These are phyloP conservation scores for Trametes coccinea DNA, from an alignment of 768 basidiomycete species.

Conservation along the genomic window DNA sequence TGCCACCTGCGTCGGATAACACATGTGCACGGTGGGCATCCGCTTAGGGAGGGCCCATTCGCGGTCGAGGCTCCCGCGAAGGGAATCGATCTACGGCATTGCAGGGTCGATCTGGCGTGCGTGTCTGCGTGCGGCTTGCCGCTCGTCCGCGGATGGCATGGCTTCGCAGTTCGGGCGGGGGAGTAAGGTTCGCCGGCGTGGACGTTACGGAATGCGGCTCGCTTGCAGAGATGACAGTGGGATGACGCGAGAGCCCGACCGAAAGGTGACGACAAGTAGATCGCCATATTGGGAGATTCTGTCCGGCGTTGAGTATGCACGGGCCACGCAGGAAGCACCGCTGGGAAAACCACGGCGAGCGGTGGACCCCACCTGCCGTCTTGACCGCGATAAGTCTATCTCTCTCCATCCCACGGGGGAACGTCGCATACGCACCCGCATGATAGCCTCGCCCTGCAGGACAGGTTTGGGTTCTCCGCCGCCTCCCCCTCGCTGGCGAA, in stretches of 20 bases:
- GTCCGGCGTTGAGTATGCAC: constrained; percentile 18
- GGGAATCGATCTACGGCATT: neutral
- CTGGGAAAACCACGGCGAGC: too few relatives aligned
- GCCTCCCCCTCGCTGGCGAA: neutral
- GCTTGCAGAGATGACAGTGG: too few relatives aligned
- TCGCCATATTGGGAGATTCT: neutral
- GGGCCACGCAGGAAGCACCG: constrained; percentile 4
- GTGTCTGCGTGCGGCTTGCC: neutral
- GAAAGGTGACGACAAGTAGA: neutral
- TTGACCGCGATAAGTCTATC: constrained; percentile 10
- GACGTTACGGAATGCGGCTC: neutral
- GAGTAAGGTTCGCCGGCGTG: neutral
- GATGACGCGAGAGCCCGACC: neutral
- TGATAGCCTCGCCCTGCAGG: neutral
- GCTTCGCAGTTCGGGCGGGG: neutral
- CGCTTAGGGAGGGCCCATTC: neutral
- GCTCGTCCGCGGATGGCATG: neutral
- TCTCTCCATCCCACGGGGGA: neutral
- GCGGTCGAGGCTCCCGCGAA: constrained; percentile 13
- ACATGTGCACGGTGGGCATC: neutral
- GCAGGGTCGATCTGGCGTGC: constrained; percentile 7
- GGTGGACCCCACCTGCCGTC: constrained; percentile 1
- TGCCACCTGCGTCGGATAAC: neutral
- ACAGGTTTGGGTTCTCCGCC: neutral
- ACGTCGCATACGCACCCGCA: neutral